Evolutionary conservation across 306 rosid species (phyloP).

Genomic region (Trichosanthes cucumerina): DNA sequence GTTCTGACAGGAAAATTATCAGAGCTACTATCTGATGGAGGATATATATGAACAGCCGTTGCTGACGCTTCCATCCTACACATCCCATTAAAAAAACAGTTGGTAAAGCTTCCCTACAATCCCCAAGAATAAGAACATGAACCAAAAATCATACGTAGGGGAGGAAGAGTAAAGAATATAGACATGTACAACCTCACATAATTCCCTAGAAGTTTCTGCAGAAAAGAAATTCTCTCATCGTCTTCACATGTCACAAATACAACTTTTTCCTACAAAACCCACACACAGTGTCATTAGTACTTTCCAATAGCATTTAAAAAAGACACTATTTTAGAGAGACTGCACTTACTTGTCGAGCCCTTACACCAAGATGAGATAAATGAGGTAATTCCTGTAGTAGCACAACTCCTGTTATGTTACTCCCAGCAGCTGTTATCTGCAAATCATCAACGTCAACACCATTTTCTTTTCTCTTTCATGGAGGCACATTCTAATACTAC

Average conservation of each 20-base stretch:
- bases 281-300: background rate
- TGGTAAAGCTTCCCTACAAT: constrained; percentile 13
- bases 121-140: constrained; percentile 4
- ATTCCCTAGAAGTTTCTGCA: constrained; percentile 45
- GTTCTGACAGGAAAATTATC: constrained; percentile 25
- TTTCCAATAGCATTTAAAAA: background rate
- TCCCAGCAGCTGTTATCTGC: constrained; percentile 91
- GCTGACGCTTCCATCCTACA: constrained; percentile 80
- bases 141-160: background rate
- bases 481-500: background rate
- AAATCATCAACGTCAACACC: constrained; percentile 18
- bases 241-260: constrained; percentile 93
- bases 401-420: constrained; percentile 70
- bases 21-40: constrained; percentile 26
- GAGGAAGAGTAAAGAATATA: background rate
- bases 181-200: constrained; percentile 43
- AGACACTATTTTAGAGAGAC: constrained; percentile 12
- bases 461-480: background rate
- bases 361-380: constrained; percentile 96
- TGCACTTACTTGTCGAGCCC: constrained; percentile 83
- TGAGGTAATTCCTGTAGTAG: constrained; percentile 96
- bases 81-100: constrained; percentile 13
- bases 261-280: constrained; percentile 74
- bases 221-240: constrained; percentile 49
- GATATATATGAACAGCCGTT: constrained; percentile 45